Percentiles rank a stretch among this genome's conserved stretches.
Conservation (phyloP, 371 early-diverging fungal species). For the Lichtheimia hyalospora region DNA sequence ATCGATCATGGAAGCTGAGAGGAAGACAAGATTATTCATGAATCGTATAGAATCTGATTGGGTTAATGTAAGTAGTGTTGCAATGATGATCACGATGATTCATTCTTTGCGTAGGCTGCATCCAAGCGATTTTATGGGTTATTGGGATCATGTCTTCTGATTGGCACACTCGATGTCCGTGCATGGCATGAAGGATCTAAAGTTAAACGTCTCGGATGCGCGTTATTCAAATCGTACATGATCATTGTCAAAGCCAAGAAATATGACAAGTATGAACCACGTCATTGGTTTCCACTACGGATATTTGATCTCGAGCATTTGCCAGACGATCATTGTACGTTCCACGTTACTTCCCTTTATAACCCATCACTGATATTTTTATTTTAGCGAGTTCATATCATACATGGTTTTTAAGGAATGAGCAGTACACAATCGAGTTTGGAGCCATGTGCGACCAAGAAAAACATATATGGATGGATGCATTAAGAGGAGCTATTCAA, state of each 20-base stretch:
- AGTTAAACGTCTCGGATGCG: conserved; percentile 46
- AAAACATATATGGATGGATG: conserved; percentile 23
- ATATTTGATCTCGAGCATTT: conserved; percentile 42
- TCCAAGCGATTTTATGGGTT: conserved; percentile 35
- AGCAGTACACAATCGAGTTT: conserved; percentile 18
- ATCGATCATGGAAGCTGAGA: conserved; percentile 29
- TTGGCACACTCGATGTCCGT: conserved; percentile 46
- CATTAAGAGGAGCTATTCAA: conserved; percentile 13
- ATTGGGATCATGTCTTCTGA: conserved; percentile 35
- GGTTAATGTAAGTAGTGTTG: conserved; percentile 16
- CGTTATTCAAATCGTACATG: conserved; percentile 55
- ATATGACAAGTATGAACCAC: conserved; percentile 46
- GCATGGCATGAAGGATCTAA: conserved; percentile 21
- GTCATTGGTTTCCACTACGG: conserved; percentile 58
- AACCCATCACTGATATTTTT: not conserved
- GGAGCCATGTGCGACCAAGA: conserved; percentile 25
- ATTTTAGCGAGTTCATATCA: conserved; percentile 7
- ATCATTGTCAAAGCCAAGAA: conserved; percentile 55
- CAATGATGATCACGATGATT: not conserved
- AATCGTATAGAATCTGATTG: conserved; percentile 38
- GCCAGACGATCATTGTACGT: conserved; percentile 28
- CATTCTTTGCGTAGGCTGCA: conserved; percentile 17
- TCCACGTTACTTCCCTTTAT: not conserved
- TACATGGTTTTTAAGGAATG: conserved; percentile 19
- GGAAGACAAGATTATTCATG: conserved; percentile 38